Base-by-base conservation (phyloP, 306 rosid genomes). In the Begonia peltatifolia region DNA sequence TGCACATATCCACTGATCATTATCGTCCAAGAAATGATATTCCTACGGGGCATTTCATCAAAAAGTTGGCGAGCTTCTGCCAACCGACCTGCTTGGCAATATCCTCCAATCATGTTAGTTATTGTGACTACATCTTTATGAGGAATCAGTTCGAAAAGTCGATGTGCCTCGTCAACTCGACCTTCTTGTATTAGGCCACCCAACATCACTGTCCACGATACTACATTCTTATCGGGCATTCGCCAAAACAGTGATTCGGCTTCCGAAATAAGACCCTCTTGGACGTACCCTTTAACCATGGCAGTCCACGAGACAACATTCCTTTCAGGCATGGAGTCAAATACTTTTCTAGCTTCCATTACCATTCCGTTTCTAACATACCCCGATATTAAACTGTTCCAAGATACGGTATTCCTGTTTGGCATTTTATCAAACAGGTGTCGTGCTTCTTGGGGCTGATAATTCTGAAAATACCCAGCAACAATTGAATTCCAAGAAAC, bases 1-100 rank as follows among this genome's bases (percentile, higher is more conserved):
- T 74, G 75, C 3, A 47, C 56, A 56, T 74, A 74, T 53, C 79
- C 75, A 0, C 68, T 58, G 14, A 74, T 65, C 79, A 74, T 63
- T 10, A 63, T 48, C 4, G 71, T 74, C 79, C 79, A 69, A 41
- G 79, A 64, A 36, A 69, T 57, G 12, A 69, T 58, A 57, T 74
- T 69, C 53, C 68, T 59, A 15, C 17, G 41, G 0, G 66, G 64
- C 75, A 74, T 74, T 44, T 42, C 57, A 47, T 67, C 65, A 9
- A 74, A 74, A 14, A 68, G 43, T 54, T 36, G 44, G 9, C 68
- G 70, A 23, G 79, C 79, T 53, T 70, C 75, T 5, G 16, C 22
- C 50, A 63, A 63, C 46, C 50, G 50, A 12, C 64, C 57, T 15
- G 10, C 57, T 50, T 50, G 64, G 56, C 64, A 60, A 50, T 60